phyloP scores from a whole-genome alignment of 345 rosid species.

The Clausena lansium region DNA sequence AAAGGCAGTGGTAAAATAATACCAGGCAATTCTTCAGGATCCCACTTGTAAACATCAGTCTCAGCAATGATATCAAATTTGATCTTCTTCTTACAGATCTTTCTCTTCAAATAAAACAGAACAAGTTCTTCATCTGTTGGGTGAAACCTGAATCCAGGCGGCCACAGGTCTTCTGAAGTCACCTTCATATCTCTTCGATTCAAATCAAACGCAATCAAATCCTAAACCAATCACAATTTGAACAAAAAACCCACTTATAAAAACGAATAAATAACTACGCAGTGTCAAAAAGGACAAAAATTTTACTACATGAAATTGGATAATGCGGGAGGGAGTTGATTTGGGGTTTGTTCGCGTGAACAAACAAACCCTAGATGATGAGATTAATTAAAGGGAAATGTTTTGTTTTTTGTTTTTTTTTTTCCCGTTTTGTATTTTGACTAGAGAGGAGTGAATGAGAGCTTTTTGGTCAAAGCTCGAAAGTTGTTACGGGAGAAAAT shows the following conservation, averaged over 20 bases:
- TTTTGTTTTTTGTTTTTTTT: neutral
- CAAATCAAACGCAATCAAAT: neutral
- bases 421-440: neutral
- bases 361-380: slow-evolving; percentile 15
- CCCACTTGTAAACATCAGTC: slow-evolving; percentile 85
- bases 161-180: slow-evolving; percentile 41
- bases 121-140: slow-evolving; percentile 95
- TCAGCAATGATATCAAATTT: slow-evolving; percentile 63
- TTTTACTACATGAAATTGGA: neutral
- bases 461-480: neutral
- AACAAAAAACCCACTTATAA: neutral
- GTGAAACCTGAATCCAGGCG: slow-evolving; percentile 92
- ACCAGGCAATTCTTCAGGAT: slow-evolving; percentile 95
- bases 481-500: neutral
- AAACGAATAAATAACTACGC: neutral
- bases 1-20: neutral
- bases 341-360: neutral
- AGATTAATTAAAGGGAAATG: neutral
- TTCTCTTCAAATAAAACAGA: slow-evolving; percentile 71
- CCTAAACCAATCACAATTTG: neutral
- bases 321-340: neutral
- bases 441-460: neutral
- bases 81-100: slow-evolving; percentile 58
- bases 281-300: neutral
- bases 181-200: slow-evolving; percentile 25